A percentile compares a stretch with the other conserved stretches of the same genome.
phyloP scores from a whole-genome alignment of 176 grass and related monocot species.

The Lolium perenne region DNA sequence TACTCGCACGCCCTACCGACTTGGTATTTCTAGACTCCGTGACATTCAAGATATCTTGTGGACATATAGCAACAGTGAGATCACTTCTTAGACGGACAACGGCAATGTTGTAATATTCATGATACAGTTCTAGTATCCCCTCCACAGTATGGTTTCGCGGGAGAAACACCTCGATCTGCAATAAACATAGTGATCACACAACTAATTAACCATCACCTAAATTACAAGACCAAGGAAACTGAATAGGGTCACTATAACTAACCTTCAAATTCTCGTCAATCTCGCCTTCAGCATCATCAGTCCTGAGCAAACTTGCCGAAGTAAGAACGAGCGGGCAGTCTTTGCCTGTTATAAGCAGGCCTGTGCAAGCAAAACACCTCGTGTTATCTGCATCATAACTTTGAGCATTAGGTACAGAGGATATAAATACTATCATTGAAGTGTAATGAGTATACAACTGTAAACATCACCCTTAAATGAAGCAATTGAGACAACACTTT shows the following conservation, averaged over 20 bases:
- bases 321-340: background rate
- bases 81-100: background rate
- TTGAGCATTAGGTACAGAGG: background rate
- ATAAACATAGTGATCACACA: background rate
- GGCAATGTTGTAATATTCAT: slow-evolving; percentile 38
- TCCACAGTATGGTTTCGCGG: background rate
- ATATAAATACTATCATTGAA: background rate
- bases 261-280: slow-evolving; percentile 11
- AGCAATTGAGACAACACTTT: slow-evolving; percentile 34
- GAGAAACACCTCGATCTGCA: slow-evolving; percentile 43
- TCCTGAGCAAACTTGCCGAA: slow-evolving; percentile 40
- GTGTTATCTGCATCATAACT: background rate
- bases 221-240: background rate
- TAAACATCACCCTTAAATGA: slow-evolving; percentile 29
- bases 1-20: too few species aligned
- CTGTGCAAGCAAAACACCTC: slow-evolving; percentile 41
- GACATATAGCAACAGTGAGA: background rate
- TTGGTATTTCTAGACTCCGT: background rate
- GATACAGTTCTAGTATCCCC: slow-evolving; percentile 31
- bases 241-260: background rate
- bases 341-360: slow-evolving; percentile 39
- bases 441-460: slow-evolving; percentile 2
- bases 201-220: background rate
- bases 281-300: background rate
- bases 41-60: slow-evolving; percentile 3